Evolutionary conservation across 371 early-diverging fungal species (phyloP), one percentile per base, ranked within the genome.

Genomic region (Lichtheimia hyalospora): DNA sequence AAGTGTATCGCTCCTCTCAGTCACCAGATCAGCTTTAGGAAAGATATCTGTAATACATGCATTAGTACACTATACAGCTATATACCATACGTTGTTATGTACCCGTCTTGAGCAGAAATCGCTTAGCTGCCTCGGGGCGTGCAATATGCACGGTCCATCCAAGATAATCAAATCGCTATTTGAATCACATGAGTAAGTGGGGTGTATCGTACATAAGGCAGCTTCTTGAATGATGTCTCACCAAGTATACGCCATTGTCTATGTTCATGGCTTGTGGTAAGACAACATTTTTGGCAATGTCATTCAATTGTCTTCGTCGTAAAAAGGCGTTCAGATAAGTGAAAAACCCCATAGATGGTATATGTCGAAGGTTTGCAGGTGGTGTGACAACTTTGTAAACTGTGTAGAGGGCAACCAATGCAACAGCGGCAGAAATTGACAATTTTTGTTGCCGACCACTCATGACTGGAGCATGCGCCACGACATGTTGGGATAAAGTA

Each of bases 301-400:
- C 49, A 51, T 48, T 14, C 39, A 25, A 54, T 16, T 34, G 49
- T 23, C 23, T 24, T 42, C 24, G 15, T 10, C 18, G 34, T 24
- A 27, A 14, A 39, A 48, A n/a, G 41, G 20, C 43, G 14, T 10
- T n/a, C 5, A 57, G 5, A 18, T 57, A 57, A 2, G 28, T 18
- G n/a, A 61, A 48, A 15, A 54, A 21, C 14, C 21, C 20, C 3
- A 42, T 49, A 8, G 48, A 49, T 7, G 64, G 64, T 25, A 64
- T 41, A 24, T 64, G 59, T 15, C 64, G 64, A 48, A 64, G 16
- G 3, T 58, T 18, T 54, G 49, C 40, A 16, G 64, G 64, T 25
- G 64, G 64, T 14, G 55, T 27, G 24, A 54, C 52, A 14, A 44
- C 16, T 8, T 61, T 41, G 25, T 28, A 54, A 7, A 43, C 41